Conservation (phyloP, 495 filamentous ascomycete species). For the Cercophora samala region DNA sequence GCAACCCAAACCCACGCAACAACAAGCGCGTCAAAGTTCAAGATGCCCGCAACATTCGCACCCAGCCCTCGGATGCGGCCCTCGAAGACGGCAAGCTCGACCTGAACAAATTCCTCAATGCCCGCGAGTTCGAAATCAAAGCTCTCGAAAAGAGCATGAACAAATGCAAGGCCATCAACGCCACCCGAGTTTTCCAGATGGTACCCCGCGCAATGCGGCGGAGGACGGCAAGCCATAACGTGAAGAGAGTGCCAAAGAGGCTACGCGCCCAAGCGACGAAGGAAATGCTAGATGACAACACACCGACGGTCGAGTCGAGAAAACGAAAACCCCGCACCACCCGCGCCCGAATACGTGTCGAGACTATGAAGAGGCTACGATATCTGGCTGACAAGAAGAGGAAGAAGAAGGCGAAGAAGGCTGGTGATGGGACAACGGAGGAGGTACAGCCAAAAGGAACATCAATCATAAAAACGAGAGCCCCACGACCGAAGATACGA, state of each 20-base stretch:
- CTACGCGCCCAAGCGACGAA: constrained; percentile 64
- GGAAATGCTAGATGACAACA: constrained; percentile 92
- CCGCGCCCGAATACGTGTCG: constrained; percentile 68
- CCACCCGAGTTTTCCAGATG: constrained; percentile 79
- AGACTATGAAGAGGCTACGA: constrained; percentile 72
- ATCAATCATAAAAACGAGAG: constrained; percentile 38
- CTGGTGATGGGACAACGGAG: constrained; percentile 14
- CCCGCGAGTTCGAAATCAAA: constrained; percentile 83
- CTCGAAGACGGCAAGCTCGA: constrained; percentile 76
- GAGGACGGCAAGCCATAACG: constrained; percentile 91
- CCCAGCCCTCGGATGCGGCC: constrained; percentile 66
- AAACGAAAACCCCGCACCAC: constrained; percentile 67
- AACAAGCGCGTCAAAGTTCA: constrained; percentile 59
- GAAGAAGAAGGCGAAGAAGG: constrained; percentile 51
- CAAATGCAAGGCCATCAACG: constrained; percentile 62
- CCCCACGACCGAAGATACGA: constrained; percentile 62
- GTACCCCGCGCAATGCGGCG: constrained; percentile 81
- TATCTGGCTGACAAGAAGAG: constrained; percentile 58
- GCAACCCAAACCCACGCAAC: constrained; percentile 1
- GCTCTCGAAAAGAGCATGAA: constrained; percentile 77
- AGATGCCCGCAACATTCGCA: constrained; percentile 68
- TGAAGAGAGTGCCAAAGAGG: constrained; percentile 81
- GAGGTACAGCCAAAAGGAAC: background rate
- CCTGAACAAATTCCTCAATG: constrained; percentile 72
- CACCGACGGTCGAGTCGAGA: constrained; percentile 71